Conservation (phyloP, 257 asterid species). For the Plantago ovata region DNA sequence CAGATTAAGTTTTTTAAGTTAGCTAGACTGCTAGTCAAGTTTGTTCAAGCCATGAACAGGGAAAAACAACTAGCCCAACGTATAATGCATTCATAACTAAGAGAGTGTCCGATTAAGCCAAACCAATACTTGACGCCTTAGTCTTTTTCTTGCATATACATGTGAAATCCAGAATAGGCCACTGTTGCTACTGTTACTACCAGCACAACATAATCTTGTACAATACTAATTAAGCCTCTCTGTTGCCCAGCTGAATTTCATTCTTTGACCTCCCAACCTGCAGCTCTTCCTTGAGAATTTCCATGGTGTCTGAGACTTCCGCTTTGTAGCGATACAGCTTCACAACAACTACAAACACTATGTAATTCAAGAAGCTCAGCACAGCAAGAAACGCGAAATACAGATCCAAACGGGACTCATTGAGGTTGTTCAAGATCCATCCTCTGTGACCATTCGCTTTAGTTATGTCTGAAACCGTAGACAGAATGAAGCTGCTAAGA, state of each 20-base stretch:
- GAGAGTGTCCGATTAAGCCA: background rate
- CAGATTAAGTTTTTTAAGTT: no score
- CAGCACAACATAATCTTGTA: background rate
- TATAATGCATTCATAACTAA: no score
- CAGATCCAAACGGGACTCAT: constrained; percentile 32
- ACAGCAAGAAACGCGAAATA: constrained; percentile 31
- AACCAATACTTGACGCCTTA: background rate
- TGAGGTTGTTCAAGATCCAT: constrained; percentile 28
- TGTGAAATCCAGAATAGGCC: background rate
- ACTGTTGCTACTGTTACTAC: background rate
- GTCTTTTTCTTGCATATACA: background rate
- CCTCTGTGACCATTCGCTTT: constrained; percentile 21
- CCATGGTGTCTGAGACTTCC: constrained; percentile 33
- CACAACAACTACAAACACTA: constrained; percentile 16
- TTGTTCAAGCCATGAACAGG: no score
- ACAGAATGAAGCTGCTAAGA: constrained; percentile 29
- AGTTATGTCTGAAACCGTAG: constrained; percentile 23
- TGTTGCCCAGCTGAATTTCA: constrained; percentile 11
- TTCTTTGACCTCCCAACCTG: constrained; percentile 18
- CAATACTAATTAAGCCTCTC: background rate
- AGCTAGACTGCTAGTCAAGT: no score
- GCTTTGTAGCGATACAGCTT: constrained; percentile 28
- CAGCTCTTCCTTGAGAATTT: constrained; percentile 27
- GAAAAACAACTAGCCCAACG: no score
- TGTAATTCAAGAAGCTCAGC: constrained; percentile 25